Conservation (phyloP, 768 basidiomycete species). For the Pleurotus cornucopiae region DNA sequence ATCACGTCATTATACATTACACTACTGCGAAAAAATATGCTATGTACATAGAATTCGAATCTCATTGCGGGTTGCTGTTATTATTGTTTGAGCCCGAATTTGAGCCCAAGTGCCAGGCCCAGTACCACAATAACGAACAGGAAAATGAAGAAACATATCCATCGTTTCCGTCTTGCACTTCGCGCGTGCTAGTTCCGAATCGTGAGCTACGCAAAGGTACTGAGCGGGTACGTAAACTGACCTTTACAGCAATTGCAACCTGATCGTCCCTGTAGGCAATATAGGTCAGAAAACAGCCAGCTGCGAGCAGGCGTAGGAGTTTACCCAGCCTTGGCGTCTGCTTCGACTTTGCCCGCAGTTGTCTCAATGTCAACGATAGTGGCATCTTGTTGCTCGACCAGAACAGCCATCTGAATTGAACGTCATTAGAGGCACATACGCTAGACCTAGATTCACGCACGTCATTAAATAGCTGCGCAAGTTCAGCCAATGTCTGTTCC, state of each 20-base stretch:
- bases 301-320: slow-evolving; percentile 16
- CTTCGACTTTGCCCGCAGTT: slow-evolving; percentile 58
- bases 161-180: slow-evolving; percentile 70
- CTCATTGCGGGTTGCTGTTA: neutral
- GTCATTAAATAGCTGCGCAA: slow-evolving; percentile 86
- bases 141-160: slow-evolving; percentile 76
- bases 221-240: slow-evolving; percentile 27
- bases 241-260: slow-evolving; percentile 63
- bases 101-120: slow-evolving; percentile 55
- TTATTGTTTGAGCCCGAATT: slow-evolving; percentile 20
- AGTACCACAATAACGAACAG: slow-evolving; percentile 53
- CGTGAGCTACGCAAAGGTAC: neutral
- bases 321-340: slow-evolving; percentile 70
- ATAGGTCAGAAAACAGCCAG: neutral
- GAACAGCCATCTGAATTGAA: slow-evolving; percentile 59
- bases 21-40: neutral
- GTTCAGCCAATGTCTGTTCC: slow-evolving; percentile 82
- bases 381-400: slow-evolving; percentile 81
- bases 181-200: slow-evolving; percentile 38
- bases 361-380: slow-evolving; percentile 60
- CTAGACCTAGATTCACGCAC: slow-evolving; percentile 29
- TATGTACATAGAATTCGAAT: neutral
- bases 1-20: slow-evolving; percentile 2
- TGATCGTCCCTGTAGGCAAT: slow-evolving; percentile 45
- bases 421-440: neutral